Conservation (phyloP, 78 protist species). For the Dictyostelium firmibasis region DNA sequence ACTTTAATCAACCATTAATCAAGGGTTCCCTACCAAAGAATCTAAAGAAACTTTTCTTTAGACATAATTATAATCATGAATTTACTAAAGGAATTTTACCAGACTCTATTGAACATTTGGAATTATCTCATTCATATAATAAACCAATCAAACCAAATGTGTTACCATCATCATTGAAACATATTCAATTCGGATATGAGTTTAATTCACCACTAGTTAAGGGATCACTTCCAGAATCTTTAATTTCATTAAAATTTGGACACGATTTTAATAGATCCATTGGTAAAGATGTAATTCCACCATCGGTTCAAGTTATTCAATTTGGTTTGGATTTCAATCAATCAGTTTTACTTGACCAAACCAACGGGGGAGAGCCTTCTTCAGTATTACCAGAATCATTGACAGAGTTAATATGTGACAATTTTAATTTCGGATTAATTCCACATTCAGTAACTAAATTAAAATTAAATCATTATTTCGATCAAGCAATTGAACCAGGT, state of each 20-base stretch:
- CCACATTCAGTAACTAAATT: not conserved
- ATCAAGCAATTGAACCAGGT: not conserved
- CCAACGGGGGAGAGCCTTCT: not conserved
- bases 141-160: not conserved
- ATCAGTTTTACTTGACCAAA: not conserved
- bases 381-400: not conserved
- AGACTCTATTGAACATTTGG: not conserved
- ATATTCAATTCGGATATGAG: constrained; percentile 29
- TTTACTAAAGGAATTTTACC: not conserved
- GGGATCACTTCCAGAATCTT: not conserved
- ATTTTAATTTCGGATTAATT: not conserved
- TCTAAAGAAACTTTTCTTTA: not conserved
- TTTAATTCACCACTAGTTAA: not conserved
- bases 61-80: constrained; percentile 12
- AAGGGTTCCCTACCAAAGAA: not conserved
- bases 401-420: not conserved
- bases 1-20: not conserved
- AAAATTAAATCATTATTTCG: not conserved
- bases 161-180: not conserved
- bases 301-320: not conserved
- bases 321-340: constrained; percentile 1
- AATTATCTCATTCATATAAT: not conserved
- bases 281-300: not conserved
- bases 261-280: not conserved
- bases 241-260: not conserved